A percentile compares a stretch with the other conserved stretches of the same genome.
These are phyloP conservation scores for Neurospora sp. DNA, from an alignment of 2,329 filamentous ascomycete species.

Conservation along the genomic window DNA sequence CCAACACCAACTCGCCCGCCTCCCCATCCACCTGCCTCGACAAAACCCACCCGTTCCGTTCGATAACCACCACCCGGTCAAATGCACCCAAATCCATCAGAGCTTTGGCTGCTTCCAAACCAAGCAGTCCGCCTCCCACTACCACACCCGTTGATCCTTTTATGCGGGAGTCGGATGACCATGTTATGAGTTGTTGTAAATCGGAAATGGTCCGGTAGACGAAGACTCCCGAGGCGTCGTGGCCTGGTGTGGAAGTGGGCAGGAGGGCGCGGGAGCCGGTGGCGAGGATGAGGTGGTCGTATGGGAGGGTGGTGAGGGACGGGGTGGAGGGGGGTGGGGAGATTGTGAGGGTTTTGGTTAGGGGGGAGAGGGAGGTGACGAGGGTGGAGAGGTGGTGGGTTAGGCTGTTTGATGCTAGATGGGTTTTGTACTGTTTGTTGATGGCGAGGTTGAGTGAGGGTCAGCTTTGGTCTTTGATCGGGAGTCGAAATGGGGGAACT, in stretches of 20 bases:
- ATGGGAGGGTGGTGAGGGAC: constrained; percentile 73
- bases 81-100: constrained; percentile 80
- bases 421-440: no score
- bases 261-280: constrained; percentile 80
- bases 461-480: no score
- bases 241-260: constrained; percentile 59
- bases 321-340: constrained; percentile 79
- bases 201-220: constrained; percentile 63
- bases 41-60: constrained; percentile 74
- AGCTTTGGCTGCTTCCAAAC: constrained; percentile 82
- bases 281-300: constrained; percentile 74
- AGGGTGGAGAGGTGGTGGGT: constrained; percentile 64
- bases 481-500: no score
- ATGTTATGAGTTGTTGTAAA: constrained; percentile 58
- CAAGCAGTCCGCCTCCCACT: constrained; percentile 75
- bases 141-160: constrained; percentile 64
- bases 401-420: no score
- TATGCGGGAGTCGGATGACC: constrained; percentile 44
- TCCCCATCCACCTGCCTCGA: constrained; percentile 75
- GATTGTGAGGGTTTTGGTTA: constrained; percentile 62
- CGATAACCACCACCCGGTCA: constrained; percentile 65
- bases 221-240: constrained; percentile 76
- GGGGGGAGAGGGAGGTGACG: constrained; percentile 57
- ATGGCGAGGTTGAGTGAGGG: no score
- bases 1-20: constrained; percentile 71